Percentiles rank a stretch among this genome's conserved stretches.
Evolutionary conservation across 306 rosid species (phyloP).

Genomic region (Castanospermum australe): DNA sequence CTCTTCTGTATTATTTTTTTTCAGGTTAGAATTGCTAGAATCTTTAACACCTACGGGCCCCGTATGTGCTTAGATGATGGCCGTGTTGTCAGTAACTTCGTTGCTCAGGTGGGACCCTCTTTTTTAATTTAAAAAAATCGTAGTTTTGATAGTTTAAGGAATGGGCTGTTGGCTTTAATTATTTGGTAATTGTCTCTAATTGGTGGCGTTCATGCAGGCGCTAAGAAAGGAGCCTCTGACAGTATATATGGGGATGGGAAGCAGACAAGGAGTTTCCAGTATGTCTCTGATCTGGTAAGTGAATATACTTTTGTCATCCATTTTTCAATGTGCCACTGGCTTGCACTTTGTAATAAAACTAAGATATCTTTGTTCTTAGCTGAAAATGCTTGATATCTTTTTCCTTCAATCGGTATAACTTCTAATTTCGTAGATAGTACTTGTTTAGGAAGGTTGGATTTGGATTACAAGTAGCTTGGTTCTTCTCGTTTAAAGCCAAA

Average conservation of each 20-base stretch:
- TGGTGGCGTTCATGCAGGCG: conserved; percentile 62
- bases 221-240: conserved; percentile 94
- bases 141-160: too few species aligned
- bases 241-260: conserved; percentile 96
- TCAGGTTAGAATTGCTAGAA: conserved; percentile 98
- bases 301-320: not conserved
- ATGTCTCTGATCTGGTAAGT: conserved; percentile 95
- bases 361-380: not conserved
- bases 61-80: conserved; percentile 99
- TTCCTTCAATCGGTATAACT: not conserved
- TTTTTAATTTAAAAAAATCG: not conserved
- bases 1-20: not conserved
- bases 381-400: not conserved
- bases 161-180: not conserved
- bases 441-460: not conserved
- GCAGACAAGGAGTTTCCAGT: conserved; percentile 99
- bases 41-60: conserved; percentile 97
- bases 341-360: conserved; percentile 10
- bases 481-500: not conserved
- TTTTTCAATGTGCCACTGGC: not conserved
- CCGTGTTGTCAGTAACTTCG: conserved; percentile 97
- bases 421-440: not conserved
- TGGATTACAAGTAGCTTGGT: not conserved
- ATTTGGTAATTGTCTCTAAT: conserved; percentile 15
- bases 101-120: conserved; percentile 68